Conservation (phyloP, 495 filamentous ascomycete species). For the Xylaria curta region DNA sequence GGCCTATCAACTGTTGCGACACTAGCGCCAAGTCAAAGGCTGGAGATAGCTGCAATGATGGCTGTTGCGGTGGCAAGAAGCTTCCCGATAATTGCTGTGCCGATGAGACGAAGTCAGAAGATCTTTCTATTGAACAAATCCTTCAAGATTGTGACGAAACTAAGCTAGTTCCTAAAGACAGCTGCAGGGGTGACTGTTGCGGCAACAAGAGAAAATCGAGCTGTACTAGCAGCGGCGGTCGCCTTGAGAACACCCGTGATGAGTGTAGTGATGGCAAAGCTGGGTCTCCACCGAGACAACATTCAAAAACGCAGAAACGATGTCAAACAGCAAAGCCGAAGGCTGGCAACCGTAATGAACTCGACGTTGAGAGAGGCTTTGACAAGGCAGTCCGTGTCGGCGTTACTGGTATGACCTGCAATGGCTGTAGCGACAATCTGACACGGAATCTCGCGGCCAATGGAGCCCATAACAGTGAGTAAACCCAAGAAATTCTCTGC, state of each 20-base stretch:
- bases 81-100: background rate
- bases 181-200: background rate
- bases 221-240: background rate
- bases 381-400: conserved; percentile 9
- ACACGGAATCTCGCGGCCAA: conserved; percentile 20
- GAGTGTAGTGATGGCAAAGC: background rate
- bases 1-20: background rate
- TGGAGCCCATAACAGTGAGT: conserved; percentile 21
- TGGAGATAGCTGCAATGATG: background rate
- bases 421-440: conserved; percentile 26
- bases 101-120: background rate
- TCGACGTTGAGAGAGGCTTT: conserved; percentile 1
- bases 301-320: background rate
- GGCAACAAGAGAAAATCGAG: background rate
- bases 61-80: conserved; percentile 7
- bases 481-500: background rate
- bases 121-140: background rate
- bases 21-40: background rate
- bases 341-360: background rate
- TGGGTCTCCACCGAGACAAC: background rate
- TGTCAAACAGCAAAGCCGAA: background rate
- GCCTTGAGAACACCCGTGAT: background rate
- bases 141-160: background rate
- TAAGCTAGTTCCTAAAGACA: background rate
- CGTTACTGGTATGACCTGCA: conserved; percentile 28